Conservation (phyloP, 805 yeast species). For the Candida yuanshanica region DNA sequence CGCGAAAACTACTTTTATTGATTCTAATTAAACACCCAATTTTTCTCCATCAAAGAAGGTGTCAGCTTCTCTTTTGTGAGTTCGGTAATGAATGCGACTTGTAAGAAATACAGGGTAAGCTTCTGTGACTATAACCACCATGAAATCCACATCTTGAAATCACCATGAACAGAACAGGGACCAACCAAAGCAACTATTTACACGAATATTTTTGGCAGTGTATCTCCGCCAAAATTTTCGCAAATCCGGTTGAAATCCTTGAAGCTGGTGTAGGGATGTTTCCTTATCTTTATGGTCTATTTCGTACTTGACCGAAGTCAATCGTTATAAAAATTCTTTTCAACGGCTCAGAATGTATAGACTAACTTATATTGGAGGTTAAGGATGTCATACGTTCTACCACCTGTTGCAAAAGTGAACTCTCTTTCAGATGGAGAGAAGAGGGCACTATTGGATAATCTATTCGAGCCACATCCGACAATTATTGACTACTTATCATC, state of each 20-base stretch:
- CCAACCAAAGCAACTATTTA: too few species aligned
- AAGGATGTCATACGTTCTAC: conserved; percentile 24
- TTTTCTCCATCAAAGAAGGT: background rate
- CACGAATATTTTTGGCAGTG: too few species aligned
- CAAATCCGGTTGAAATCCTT: background rate
- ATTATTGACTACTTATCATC: conserved; percentile 18
- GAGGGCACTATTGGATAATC: conserved; percentile 35
- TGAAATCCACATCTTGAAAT: too few species aligned
- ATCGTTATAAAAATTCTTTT: background rate
- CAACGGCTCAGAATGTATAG: background rate
- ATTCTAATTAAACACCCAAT: background rate
- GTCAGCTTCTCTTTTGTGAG: too few species aligned
- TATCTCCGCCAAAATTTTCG: background rate
- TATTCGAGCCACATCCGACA: conserved; percentile 21
- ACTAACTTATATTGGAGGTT: too few species aligned
- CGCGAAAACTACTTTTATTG: background rate
- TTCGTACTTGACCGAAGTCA: background rate
- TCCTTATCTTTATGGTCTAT: background rate
- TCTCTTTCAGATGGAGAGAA: conserved; percentile 24
- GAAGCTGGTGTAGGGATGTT: background rate
- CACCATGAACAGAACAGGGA: too few species aligned
- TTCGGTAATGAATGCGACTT: too few species aligned
- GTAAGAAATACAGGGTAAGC: too few species aligned
- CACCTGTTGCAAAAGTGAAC: conserved; percentile 24
- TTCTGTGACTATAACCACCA: too few species aligned